Evolutionary conservation across 495 filamentous ascomycete species (phyloP), one percentile per base, ranked within the genome.

Genomic region (Aspergillus incahuasiensis): DNA sequence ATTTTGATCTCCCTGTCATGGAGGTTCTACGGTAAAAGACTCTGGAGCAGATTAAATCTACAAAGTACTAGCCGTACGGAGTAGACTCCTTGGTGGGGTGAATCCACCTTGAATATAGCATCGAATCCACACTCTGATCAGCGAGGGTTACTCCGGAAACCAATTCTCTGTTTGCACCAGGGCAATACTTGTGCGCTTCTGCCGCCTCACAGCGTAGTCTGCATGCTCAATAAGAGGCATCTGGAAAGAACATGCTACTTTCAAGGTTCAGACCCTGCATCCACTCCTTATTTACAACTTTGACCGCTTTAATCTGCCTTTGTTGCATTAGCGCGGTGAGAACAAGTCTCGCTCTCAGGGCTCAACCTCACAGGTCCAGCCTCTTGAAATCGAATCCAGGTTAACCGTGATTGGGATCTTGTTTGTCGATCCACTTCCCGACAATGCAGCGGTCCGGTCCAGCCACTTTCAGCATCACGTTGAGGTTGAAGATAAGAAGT

Each of bases 391-490:
- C 34, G 18, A 22, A 24, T 49, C 24, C 22, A 22, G 42, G 18
- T 58, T 20, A 52, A 56, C 44, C 49, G 49, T 59, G 55, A 22
- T 46, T 49, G 46, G 45, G 28, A 39, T 47, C 39, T 41, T 41
- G 48, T 48, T 49, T 34, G 47, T 57, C 58, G 57, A 59, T 66
- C 63, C 58, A 63, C 60, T 61, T 63, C 50, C 61, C 60, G 52
- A 42, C 42, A 42, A 57, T 66, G 64, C 64, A 63, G 64, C 64
- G 64, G 64, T 66, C 64, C 64, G 64, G 61, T 54, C 64, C 64
- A 60, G 61, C 38, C 40, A 58, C 55, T 52, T 48, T 35, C 32
- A 35, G 13, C 46, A 45, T 53, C 53, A 16, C 34, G 20, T 35
- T 12, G 32, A 35, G 18, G 41, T 20, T 34, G 20, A 56, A 49